These are phyloP conservation scores for Aspergillus sp. DNA, from an alignment of 2,329 filamentous ascomycete genomes.

Conservation along the genomic window DNA sequence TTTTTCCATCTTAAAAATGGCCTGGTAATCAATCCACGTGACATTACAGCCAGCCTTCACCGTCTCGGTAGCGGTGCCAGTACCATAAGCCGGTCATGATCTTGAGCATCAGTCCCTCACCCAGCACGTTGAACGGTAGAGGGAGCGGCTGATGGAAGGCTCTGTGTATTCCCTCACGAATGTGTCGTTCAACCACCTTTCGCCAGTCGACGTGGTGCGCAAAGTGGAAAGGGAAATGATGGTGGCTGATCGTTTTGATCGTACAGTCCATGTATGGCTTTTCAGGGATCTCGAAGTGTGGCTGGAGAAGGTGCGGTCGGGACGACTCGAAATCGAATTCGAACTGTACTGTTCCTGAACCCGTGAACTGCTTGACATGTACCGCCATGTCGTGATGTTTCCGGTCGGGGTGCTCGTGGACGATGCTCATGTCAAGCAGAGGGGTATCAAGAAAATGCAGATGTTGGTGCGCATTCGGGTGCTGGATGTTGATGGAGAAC, in stretches of 20 bases:
- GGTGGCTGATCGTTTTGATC: constrained; percentile 11
- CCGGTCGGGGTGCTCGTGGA: constrained; percentile 5
- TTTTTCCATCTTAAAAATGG: not conserved
- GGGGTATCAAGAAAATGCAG: constrained; percentile 5
- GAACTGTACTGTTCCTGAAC: constrained; percentile 5
- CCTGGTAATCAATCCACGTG: not conserved
- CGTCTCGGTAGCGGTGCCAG: not conserved
- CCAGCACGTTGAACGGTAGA: constrained; percentile 4
- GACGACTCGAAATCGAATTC: constrained; percentile 10
- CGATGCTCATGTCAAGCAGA: constrained; percentile 8
- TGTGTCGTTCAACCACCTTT: constrained; percentile 10
- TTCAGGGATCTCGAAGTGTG: constrained; percentile 12
- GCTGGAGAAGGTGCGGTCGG: constrained; percentile 8
- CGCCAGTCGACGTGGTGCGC: constrained; percentile 14
- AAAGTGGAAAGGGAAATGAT: constrained; percentile 14
- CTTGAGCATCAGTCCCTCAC: constrained; percentile 6
- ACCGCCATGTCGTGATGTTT: constrained; percentile 8
- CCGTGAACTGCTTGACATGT: constrained; percentile 8
- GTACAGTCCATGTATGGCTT: constrained; percentile 13
- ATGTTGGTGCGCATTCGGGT: constrained; percentile 1
- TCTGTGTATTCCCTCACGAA: constrained; percentile 11
- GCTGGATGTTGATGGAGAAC: constrained; percentile 7
- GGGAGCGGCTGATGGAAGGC: constrained; percentile 11
- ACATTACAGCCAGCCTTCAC: not conserved
- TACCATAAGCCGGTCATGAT: constrained; percentile 13